These are phyloP conservation scores for Metschnikowia koreensis DNA, from an alignment of 805 yeast genomes.

Conservation along the genomic window DNA sequence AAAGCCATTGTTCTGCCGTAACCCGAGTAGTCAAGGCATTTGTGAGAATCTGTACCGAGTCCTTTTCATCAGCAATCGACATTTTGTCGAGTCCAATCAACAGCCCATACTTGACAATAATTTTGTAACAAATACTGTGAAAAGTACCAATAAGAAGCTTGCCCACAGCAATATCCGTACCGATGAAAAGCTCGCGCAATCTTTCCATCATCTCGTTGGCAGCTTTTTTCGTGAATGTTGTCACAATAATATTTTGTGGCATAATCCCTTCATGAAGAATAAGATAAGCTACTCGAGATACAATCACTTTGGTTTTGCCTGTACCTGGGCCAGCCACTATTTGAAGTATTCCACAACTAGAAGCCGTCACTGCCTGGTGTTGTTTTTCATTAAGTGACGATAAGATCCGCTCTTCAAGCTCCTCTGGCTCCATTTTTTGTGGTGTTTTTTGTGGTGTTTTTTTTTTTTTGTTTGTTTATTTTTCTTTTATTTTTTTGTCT, in stretches of 20 bases:
- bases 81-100: conserved; percentile 44
- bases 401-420: conserved; percentile 10
- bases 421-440: background rate
- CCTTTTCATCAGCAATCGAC: conserved; percentile 66
- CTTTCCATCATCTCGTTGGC: conserved; percentile 81
- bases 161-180: conserved; percentile 34
- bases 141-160: conserved; percentile 80
- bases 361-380: conserved; percentile 38
- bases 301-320: conserved; percentile 80
- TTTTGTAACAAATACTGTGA: conserved; percentile 73
- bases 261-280: conserved; percentile 48
- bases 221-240: conserved; percentile 92
- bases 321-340: conserved; percentile 64
- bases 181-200: conserved; percentile 36
- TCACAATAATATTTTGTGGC: conserved; percentile 70
- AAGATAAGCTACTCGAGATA: conserved; percentile 74
- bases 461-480: background rate
- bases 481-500: background rate
- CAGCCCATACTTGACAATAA: conserved; percentile 55
- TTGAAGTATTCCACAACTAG: conserved; percentile 38
- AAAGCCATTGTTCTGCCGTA: conserved; percentile 19
- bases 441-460: background rate
- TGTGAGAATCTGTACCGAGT: conserved; percentile 46
- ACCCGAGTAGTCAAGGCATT: conserved; percentile 35
- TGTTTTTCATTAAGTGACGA: conserved; percentile 41